These are phyloP conservation scores for Austropuccinia psidii DNA, from an alignment of 1,284 basidiomycete genomes.

Conservation along the genomic window DNA sequence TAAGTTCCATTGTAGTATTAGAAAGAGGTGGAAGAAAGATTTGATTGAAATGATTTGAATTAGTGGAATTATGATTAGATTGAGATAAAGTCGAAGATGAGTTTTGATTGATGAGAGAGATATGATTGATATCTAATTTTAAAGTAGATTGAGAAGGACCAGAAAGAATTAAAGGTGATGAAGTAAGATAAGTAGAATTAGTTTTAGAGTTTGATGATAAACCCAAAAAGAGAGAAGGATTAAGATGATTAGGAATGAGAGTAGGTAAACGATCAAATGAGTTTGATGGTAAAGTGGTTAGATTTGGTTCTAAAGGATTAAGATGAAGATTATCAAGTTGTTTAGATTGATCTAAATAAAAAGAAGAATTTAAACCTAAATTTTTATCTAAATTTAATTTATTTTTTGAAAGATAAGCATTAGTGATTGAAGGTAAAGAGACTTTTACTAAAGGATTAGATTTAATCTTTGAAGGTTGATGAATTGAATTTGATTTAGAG, in stretches of 20 bases:
- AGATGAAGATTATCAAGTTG: not conserved
- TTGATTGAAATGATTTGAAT: not conserved
- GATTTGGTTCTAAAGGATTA: slow-evolving; percentile 11
- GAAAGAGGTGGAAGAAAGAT: slow-evolving; percentile 18
- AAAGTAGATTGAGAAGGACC: not conserved
- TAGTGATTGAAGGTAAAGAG: slow-evolving; percentile 5
- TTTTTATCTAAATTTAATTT: not conserved
- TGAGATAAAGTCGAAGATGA: not conserved
- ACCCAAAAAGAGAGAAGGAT: not conserved
- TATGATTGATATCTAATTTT: not conserved
- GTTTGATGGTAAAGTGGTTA: slow-evolving; percentile 11
- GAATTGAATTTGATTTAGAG: not conserved
- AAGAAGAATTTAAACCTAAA: not conserved
- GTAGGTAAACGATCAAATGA: slow-evolving; percentile 6
- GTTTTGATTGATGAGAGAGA: not conserved
- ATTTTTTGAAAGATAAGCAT: slow-evolving; percentile 23
- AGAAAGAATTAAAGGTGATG: not conserved
- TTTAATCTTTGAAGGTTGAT: not conserved
- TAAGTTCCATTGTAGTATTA: slow-evolving; percentile 29
- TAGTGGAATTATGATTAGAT: not conserved
- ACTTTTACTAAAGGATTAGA: slow-evolving; percentile 16
- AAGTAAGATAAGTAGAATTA: not conserved
- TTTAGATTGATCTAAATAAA: not conserved
- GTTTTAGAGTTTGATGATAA: not conserved
- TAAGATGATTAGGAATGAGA: not conserved